Evolutionary conservation across 441 rosid genomes (phyloP).

Genomic region (Codiaeum variegatum): DNA sequence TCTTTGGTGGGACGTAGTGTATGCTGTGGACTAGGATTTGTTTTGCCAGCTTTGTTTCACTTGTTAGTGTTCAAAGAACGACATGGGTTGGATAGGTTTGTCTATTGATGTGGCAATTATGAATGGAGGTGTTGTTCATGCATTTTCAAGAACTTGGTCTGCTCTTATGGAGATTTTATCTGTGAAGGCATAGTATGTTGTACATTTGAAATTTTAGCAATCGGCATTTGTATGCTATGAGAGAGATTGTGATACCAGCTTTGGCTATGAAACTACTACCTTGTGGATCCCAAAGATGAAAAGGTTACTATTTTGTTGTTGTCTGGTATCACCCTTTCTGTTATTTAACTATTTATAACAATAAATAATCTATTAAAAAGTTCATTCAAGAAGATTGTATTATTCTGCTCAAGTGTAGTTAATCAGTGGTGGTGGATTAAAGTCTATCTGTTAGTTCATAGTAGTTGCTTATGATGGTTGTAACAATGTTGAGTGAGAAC

Average conservation of each 20-base stretch:
- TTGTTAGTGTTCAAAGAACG: slow-evolving; percentile 65
- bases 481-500: too few relatives aligned
- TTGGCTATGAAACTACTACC: background rate
- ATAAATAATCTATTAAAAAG: too few relatives aligned
- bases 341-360: background rate
- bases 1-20: slow-evolving; percentile 78
- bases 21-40: slow-evolving; percentile 68
- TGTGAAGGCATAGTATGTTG: slow-evolving; percentile 22
- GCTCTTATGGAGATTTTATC: slow-evolving; percentile 57
- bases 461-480: too few relatives aligned
- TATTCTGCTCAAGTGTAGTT: too few relatives aligned
- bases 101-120: slow-evolving; percentile 42
- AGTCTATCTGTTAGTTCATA: too few relatives aligned
- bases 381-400: too few relatives aligned
- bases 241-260: background rate
- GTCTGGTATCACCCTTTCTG: background rate
- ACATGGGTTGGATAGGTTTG: slow-evolving; percentile 51
- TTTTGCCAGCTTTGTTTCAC: slow-evolving; percentile 72
- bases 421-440: too few relatives aligned
- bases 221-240: background rate
- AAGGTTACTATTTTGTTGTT: background rate
- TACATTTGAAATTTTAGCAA: slow-evolving; percentile 4
- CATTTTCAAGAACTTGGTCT: slow-evolving; percentile 64
- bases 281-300: background rate
- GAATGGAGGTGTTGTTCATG: slow-evolving; percentile 46